Evolutionary conservation across 495 filamentous ascomycete genomes (phyloP).

Genomic region (Annulohypoxylon nitens): DNA sequence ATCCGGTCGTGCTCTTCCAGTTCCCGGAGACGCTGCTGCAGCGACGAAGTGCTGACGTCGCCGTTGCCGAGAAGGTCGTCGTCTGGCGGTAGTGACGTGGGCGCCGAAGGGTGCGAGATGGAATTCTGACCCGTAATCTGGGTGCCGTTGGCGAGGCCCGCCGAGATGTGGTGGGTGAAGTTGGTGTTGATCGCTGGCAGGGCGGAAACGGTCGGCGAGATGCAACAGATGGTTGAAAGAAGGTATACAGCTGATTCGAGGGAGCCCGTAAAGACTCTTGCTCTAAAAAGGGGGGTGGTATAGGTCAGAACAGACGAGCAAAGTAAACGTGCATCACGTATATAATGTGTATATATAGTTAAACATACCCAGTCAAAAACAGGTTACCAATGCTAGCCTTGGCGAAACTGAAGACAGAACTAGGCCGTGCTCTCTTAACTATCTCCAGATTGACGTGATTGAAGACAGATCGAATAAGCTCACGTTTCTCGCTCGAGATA

Average conservation of each 20-base stretch:
- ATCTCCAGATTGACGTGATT: slow-evolving; percentile 91
- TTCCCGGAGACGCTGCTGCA: slow-evolving; percentile 40
- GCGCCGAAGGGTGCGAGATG: slow-evolving; percentile 83
- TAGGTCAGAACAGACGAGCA: background rate
- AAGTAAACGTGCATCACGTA: background rate
- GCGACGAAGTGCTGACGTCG: slow-evolving; percentile 36
- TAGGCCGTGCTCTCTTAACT: slow-evolving; percentile 83
- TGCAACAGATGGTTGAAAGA: slow-evolving; percentile 81
- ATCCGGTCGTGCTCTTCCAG: slow-evolving; percentile 66
- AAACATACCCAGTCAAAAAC: slow-evolving; percentile 78
- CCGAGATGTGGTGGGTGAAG: slow-evolving; percentile 93
- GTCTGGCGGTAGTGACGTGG: slow-evolving; percentile 64
- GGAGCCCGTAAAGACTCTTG: slow-evolving; percentile 82
- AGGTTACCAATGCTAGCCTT: slow-evolving; percentile 93
- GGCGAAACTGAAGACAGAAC: slow-evolving; percentile 86
- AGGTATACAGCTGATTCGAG: slow-evolving; percentile 87
- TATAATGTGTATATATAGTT: background rate
- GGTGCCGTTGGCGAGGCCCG: slow-evolving; percentile 79
- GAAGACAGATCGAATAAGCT: slow-evolving; percentile 91
- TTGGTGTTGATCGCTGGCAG: slow-evolving; percentile 94
- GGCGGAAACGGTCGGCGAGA: slow-evolving; percentile 79
- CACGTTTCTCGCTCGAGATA: slow-evolving; percentile 86
- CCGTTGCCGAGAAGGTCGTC: slow-evolving; percentile 42
- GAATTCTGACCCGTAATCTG: slow-evolving; percentile 92
- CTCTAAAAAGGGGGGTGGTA: slow-evolving; percentile 55